A percentile compares a stretch with the other conserved stretches of the same genome.
Evolutionary conservation across 2,329 filamentous ascomycete species (phyloP).

Genomic region (Aspergillus pseudonomiae): DNA sequence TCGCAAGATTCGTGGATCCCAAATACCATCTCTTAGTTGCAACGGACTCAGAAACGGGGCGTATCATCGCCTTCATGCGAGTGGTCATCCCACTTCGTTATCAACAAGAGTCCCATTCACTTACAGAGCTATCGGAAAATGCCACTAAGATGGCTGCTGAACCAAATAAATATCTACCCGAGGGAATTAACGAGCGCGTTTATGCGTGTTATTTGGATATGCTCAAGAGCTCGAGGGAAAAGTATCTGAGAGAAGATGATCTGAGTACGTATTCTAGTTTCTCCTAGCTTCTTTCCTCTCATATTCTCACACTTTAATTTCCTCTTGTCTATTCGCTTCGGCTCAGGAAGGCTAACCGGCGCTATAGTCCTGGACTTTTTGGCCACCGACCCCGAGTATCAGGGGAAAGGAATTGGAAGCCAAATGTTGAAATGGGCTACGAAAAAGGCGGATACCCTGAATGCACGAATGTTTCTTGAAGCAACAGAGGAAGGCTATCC

Average conservation of each 20-base stretch:
- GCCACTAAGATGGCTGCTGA: constrained; percentile 34
- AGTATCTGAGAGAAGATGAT: constrained; percentile 15
- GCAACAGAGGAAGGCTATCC: constrained; percentile 52
- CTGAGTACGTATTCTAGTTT: constrained; percentile 9
- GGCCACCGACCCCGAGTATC: constrained; percentile 14
- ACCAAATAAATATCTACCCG: constrained; percentile 22
- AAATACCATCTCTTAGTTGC: constrained; percentile 46
- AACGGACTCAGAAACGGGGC: constrained; percentile 30
- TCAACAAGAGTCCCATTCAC: not conserved
- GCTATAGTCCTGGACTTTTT: constrained; percentile 20
- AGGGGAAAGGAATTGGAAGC: constrained; percentile 20
- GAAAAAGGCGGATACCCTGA: constrained; percentile 48
- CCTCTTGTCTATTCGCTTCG: not conserved
- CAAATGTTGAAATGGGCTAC: constrained; percentile 48
- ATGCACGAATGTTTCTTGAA: constrained; percentile 53
- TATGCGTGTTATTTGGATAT: constrained; percentile 23
- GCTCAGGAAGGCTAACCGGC: not conserved
- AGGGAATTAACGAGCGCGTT: constrained; percentile 48
- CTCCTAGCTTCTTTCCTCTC: not conserved
- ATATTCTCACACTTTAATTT: not conserved
- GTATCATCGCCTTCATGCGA: constrained; percentile 52
- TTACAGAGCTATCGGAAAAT: constrained; percentile 41
- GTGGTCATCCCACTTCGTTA: constrained; percentile 41
- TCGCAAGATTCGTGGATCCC: constrained; percentile 47
- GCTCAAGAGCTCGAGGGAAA: constrained; percentile 11